Evolutionary conservation across 352 stramenopile species (phyloP).

Genomic region (Phytopythium litorale): DNA sequence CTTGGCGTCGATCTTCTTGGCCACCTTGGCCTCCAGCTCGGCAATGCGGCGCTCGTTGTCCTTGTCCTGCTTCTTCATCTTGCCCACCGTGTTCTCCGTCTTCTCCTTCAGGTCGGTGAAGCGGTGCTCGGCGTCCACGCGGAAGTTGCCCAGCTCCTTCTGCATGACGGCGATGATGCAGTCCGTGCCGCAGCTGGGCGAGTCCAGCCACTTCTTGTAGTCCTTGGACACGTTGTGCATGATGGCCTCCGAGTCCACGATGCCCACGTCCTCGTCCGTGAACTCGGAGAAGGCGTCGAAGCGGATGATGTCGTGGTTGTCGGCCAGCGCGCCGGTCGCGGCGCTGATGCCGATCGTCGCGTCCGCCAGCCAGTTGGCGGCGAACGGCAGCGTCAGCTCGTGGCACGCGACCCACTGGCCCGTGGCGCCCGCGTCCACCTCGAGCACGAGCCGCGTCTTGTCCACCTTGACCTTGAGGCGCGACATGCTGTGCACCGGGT

Average conservation of each 20-base stretch:
- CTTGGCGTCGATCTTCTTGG: slow-evolving; percentile 54
- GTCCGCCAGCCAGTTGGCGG: slow-evolving; percentile 48
- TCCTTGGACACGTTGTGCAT: slow-evolving; percentile 83
- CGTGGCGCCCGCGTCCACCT: slow-evolving; percentile 59
- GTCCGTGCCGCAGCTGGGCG: slow-evolving; percentile 67
- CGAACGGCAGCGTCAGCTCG: slow-evolving; percentile 62
- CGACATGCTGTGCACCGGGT: slow-evolving; percentile 77
- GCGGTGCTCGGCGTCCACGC: slow-evolving; percentile 74
- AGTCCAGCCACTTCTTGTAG: slow-evolving; percentile 83
- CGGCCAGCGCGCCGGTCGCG: slow-evolving; percentile 69
- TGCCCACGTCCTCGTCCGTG: slow-evolving; percentile 31
- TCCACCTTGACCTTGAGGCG: slow-evolving; percentile 77
- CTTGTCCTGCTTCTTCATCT: slow-evolving; percentile 70
- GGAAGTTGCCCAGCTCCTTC: slow-evolving; percentile 80
- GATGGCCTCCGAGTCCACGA: slow-evolving; percentile 60
- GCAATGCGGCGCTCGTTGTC: slow-evolving; percentile 72
- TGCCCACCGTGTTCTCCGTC: slow-evolving; percentile 74
- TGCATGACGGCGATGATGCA: slow-evolving; percentile 74
- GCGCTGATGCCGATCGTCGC: slow-evolving; percentile 74
- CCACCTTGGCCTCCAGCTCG: slow-evolving; percentile 65
- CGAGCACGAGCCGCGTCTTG: slow-evolving; percentile 45
- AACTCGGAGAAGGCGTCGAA: slow-evolving; percentile 71
- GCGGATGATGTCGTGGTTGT: slow-evolving; percentile 85
- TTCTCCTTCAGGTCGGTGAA: slow-evolving; percentile 85
- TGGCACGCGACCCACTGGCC: slow-evolving; percentile 65